Evolutionary conservation across 495 filamentous ascomycete genomes (phyloP), one percentile per base, ranked within the genome.

Genomic region (Amorphotheca resinae): DNA sequence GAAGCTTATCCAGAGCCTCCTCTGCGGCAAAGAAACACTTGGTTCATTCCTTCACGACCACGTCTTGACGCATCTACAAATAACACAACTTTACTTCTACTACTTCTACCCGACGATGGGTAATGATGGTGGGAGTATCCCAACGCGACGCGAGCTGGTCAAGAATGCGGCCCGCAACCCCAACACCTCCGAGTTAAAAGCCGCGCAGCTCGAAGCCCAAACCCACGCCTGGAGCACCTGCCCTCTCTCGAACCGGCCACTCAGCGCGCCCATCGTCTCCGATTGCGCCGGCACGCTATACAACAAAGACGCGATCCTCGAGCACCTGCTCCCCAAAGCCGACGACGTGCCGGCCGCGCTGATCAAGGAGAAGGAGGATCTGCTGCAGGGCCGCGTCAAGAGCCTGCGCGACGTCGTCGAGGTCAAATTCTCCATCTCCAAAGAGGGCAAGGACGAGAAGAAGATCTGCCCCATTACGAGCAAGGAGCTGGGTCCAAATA

Each of bases 71-170:
- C n/a, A n/a, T n/a, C n/a, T n/a, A n/a, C n/a, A n/a, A n/a, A n/a
- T n/a, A n/a, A n/a, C n/a, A n/a, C n/a, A 44, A 33, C 31, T n/a
- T 9, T 22, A 9, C 38, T 32, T n/a, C 2, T 14, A 1, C 12
- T 21, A 11, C 26, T n/a, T 28, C 40, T 9, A 37, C 14, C 35
- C 9, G 21, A 59, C 35, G 46, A 95, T 95, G 89, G 91, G 89
- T 64, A 95, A 95, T 61, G 89, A 96, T 57, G 89, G 91, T 52
- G 89, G 83, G 44, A 80, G 79, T 57, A 99, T 99, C 46, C 91
- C 91, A 9, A 95, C 80, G 37, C 85, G 91, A 22, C 82, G 91
- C 41, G 91, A 99, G 59, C 82, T 99, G 25, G 91, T 96, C 61
- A 86, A 87, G 53, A 78, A 84, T 59, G 84, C 87, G 25, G 84